These are phyloP conservation scores for Tetrapisispora arboricola DNA, from an alignment of 805 yeast species.

Conservation along the genomic window DNA sequence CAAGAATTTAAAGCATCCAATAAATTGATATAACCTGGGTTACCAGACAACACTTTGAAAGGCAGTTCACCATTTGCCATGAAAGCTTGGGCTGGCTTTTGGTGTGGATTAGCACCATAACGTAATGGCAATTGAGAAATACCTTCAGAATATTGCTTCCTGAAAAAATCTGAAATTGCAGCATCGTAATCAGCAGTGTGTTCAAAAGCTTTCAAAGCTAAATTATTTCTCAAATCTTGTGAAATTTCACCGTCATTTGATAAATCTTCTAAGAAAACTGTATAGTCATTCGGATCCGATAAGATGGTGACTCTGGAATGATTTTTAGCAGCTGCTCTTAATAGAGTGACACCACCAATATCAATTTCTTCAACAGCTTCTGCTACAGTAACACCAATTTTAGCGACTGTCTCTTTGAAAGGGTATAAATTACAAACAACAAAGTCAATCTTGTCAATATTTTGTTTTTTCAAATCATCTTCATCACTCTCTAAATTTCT, in stretches of 20 bases:
- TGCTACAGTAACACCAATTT: slow-evolving; percentile 86
- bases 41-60: slow-evolving; percentile 84
- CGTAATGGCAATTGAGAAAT: slow-evolving; percentile 84
- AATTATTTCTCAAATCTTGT: slow-evolving; percentile 60
- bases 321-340: slow-evolving; percentile 98
- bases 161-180: slow-evolving; percentile 91
- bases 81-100: slow-evolving; percentile 97
- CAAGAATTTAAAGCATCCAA: slow-evolving; percentile 96
- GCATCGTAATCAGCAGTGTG: slow-evolving; percentile 97
- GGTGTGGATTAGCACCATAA: slow-evolving; percentile 99
- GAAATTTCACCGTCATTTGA: slow-evolving; percentile 58
- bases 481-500: slow-evolving; percentile 88
- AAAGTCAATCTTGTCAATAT: slow-evolving; percentile 90
- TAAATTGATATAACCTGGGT: slow-evolving; percentile 96
- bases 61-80: slow-evolving; percentile 77
- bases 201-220: slow-evolving; percentile 95
- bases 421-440: slow-evolving; percentile 98
- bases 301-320: slow-evolving; percentile 92
- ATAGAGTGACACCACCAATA: slow-evolving; percentile 93
- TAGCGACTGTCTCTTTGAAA: slow-evolving; percentile 93
- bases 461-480: slow-evolving; percentile 75
- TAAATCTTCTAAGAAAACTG: slow-evolving; percentile 76
- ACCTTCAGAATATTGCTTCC: slow-evolving; percentile 92
- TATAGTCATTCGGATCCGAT: slow-evolving; percentile 90
- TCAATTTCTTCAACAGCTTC: slow-evolving; percentile 99